Evolutionary conservation across 306 rosid genomes (phyloP).

Genomic region (Gastrolobium bilobum): DNA sequence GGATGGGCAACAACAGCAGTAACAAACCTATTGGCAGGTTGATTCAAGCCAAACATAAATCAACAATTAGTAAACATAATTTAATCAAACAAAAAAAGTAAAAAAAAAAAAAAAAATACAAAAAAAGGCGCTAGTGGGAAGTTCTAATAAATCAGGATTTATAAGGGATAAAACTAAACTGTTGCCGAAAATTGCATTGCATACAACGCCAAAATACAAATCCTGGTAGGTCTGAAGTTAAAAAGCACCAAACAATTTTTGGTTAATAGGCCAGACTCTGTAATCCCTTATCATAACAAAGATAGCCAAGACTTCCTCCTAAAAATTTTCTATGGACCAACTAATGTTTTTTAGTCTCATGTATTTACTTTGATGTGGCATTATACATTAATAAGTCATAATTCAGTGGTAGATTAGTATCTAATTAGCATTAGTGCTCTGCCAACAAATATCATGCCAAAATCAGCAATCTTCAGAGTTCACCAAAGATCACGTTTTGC

Average conservation of each 20-base stretch:
- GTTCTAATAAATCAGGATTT: background rate
- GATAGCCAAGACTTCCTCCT: background rate
- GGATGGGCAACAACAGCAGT: conserved; percentile 3
- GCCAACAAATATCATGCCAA: background rate
- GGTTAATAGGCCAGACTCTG: conserved; percentile 6
- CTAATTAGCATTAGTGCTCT: background rate
- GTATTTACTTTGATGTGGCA: background rate
- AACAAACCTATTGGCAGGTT: conserved; percentile 5
- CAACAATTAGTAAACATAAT: background rate
- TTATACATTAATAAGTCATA: background rate
- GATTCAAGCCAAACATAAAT: conserved; percentile 36
- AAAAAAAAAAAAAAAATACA: background rate
- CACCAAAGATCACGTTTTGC: background rate
- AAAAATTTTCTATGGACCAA: background rate
- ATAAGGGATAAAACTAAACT: background rate
- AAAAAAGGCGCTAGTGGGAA: background rate
- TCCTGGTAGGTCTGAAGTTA: background rate
- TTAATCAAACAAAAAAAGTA: background rate
- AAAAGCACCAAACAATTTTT: background rate
- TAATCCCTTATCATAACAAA: background rate
- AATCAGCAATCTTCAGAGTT: background rate
- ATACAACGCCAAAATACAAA: background rate
- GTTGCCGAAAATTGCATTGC: background rate
- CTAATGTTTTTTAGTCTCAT: background rate
- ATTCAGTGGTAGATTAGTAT: background rate